A percentile compares a stretch with the other conserved stretches of the same genome.
Evolutionary conservation across 176 grass and related monocot species (phyloP).

Genomic region (Ensete ventricosum): DNA sequence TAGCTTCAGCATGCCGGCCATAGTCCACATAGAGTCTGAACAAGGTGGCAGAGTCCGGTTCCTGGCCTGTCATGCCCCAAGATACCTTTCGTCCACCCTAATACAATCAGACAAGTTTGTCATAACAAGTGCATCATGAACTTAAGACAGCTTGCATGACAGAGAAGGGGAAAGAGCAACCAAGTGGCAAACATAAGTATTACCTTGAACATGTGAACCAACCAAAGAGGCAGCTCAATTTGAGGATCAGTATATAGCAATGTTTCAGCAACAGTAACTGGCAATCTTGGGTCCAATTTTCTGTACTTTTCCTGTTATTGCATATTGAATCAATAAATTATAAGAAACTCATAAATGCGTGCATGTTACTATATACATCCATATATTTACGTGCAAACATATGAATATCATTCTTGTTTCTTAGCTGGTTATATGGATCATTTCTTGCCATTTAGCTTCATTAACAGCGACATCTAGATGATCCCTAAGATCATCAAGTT

Average conservation of each 20-base stretch:
- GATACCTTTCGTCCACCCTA: conserved; percentile 46
- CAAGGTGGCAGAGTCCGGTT: conserved; percentile 74
- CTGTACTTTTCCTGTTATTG: conserved; percentile 68
- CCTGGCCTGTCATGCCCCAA: conserved; percentile 81
- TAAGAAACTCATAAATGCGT: neutral
- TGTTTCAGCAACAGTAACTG: conserved; percentile 73
- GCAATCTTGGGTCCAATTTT: conserved; percentile 71
- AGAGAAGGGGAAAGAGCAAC: neutral
- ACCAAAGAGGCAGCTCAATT: conserved; percentile 92
- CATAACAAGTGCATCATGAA: neutral
- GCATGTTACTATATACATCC: too few relatives aligned
- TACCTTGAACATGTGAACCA: conserved; percentile 98
- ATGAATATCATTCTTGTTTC: too few relatives aligned
- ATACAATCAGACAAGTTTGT: neutral
- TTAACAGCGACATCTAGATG: too few relatives aligned
- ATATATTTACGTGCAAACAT: too few relatives aligned
- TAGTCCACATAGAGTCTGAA: conserved; percentile 91
- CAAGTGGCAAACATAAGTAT: neutral
- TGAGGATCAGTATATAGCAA: conserved; percentile 82
- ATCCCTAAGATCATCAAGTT: too few relatives aligned
- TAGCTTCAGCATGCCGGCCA: conserved; percentile 55
- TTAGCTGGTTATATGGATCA: neutral
- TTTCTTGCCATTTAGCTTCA: neutral
- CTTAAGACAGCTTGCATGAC: neutral
- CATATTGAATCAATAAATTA: neutral